Conservation (phyloP, 176 grass and related monocot species). For the Oryza australiensis region DNA sequence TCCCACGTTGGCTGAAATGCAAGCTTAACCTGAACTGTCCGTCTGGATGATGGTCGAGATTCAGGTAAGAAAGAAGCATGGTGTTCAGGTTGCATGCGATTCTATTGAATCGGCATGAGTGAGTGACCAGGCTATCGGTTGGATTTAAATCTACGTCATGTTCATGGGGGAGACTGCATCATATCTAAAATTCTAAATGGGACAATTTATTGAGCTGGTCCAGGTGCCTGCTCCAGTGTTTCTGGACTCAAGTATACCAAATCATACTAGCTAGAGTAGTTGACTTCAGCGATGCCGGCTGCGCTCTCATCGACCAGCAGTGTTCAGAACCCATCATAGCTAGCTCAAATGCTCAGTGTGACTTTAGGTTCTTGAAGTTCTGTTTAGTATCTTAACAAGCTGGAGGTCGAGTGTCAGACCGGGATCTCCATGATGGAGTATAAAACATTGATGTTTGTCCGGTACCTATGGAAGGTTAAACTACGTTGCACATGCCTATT, state of each 20-base stretch:
- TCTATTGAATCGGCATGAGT: neutral
- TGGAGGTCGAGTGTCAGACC: neutral
- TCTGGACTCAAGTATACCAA: constrained; percentile 17
- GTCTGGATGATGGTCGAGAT: neutral
- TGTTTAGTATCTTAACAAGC: neutral
- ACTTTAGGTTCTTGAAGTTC: neutral
- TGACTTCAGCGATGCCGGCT: neutral
- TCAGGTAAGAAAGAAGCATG: neutral
- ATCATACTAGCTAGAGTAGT: neutral
- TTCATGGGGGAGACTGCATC: neutral
- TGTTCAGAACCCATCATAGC: neutral
- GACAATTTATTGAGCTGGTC: neutral
- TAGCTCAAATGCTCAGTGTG: neutral
- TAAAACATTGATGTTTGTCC: neutral
- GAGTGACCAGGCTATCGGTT: too few species aligned
- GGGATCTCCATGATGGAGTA: neutral
- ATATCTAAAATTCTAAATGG: neutral
- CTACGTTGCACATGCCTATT: neutral
- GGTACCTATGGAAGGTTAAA: neutral
- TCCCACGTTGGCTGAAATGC: neutral
- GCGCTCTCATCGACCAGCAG: neutral
- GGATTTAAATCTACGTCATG: neutral
- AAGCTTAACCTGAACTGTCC: neutral
- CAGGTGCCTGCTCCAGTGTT: neutral
- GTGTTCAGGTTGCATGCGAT: neutral